phyloP scores from a whole-genome alignment of 2,329 filamentous ascomycete species.

The Fusarium hainanense region DNA sequence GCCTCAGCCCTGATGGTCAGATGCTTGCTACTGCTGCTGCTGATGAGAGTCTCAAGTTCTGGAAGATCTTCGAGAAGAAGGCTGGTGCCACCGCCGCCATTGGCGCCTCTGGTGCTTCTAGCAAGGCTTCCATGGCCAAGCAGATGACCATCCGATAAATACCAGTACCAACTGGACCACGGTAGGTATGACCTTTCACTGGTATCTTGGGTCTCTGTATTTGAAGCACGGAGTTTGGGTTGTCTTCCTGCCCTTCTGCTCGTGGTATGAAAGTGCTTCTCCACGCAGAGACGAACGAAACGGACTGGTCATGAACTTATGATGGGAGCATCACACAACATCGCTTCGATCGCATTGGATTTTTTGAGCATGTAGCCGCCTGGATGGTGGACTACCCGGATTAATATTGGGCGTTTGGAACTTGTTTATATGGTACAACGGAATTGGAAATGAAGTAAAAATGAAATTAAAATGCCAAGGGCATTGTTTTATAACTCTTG shows the following conservation, averaged over 20 bases:
- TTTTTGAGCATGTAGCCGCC: slow-evolving; percentile 16
- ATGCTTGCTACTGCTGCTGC: slow-evolving; percentile 96
- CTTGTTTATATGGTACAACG: slow-evolving; percentile 5
- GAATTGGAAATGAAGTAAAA: slow-evolving; percentile 3
- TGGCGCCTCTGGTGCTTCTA: slow-evolving; percentile 73
- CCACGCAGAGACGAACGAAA: slow-evolving; percentile 55
- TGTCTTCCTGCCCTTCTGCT: slow-evolving; percentile 55
- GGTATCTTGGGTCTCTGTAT: slow-evolving; percentile 56
- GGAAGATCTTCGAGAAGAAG: slow-evolving; percentile 99
- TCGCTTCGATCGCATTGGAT: slow-evolving; percentile 9
- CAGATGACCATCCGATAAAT: slow-evolving; percentile 91
- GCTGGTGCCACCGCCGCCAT: slow-evolving; percentile 75
- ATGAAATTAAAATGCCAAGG: slow-evolving; percentile 30
- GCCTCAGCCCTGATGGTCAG: slow-evolving; percentile 95
- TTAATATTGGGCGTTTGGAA: slow-evolving; percentile 27
- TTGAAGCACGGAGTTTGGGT: slow-evolving; percentile 67
- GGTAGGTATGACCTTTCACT: slow-evolving; percentile 62
- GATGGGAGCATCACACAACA: slow-evolving; percentile 24
- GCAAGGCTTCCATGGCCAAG: slow-evolving; percentile 89
- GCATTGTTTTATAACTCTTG: slow-evolving; percentile 25
- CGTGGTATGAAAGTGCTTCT: slow-evolving; percentile 64
- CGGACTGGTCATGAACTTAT: slow-evolving; percentile 44
- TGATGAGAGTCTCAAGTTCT: slow-evolving; percentile 98
- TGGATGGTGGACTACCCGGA: slow-evolving; percentile 13
- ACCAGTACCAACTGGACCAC: slow-evolving; percentile 48